Evolutionary conservation across 1,284 basidiomycete genomes (phyloP).

Genomic region (Moesziomyces globuligerus): DNA sequence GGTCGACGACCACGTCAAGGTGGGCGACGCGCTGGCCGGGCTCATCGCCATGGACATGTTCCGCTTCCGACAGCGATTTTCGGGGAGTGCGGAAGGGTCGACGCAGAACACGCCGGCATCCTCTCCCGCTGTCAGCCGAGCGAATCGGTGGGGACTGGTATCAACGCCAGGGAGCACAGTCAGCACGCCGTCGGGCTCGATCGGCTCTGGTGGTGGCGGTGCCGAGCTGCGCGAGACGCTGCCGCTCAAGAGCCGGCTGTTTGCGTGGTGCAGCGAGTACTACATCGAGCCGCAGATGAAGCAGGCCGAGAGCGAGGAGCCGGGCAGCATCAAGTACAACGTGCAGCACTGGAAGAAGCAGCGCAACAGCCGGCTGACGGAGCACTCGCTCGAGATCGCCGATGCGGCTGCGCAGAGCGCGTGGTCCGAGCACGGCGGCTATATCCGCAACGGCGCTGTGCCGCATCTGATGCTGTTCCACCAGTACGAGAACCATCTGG

Average conservation of each 20-base stretch:
- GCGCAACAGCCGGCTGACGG: slow-evolving; percentile 82
- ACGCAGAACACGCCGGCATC: slow-evolving; percentile 47
- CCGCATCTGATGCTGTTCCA: slow-evolving; percentile 80
- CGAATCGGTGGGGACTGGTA: slow-evolving; percentile 35
- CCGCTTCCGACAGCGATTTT: slow-evolving; percentile 50
- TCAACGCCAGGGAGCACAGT: slow-evolving; percentile 37
- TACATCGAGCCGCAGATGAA: slow-evolving; percentile 86
- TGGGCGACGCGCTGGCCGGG: slow-evolving; percentile 55
- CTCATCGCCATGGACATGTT: slow-evolving; percentile 64
- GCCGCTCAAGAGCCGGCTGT: slow-evolving; percentile 89
- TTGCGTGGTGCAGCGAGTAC: slow-evolving; percentile 96
- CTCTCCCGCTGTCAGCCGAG: slow-evolving; percentile 40
- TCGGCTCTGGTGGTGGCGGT: slow-evolving; percentile 15
- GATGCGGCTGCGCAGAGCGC: slow-evolving; percentile 76
- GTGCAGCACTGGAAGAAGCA: slow-evolving; percentile 94
- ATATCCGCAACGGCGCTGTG: slow-evolving; percentile 73
- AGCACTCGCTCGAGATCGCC: slow-evolving; percentile 77
- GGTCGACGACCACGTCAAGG: slow-evolving; percentile 48
- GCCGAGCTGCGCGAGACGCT: slow-evolving; percentile 70
- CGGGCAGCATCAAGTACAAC: slow-evolving; percentile 91
- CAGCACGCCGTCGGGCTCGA: slow-evolving; percentile 35
- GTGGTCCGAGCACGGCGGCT: slow-evolving; percentile 85
- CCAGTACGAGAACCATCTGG: slow-evolving; percentile 87
- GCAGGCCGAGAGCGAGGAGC: slow-evolving; percentile 90
- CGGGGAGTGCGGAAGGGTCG: slow-evolving; percentile 28